Evolutionary conservation across 2,329 filamentous ascomycete species (phyloP).

Genomic region (Hypocreales sp.): DNA sequence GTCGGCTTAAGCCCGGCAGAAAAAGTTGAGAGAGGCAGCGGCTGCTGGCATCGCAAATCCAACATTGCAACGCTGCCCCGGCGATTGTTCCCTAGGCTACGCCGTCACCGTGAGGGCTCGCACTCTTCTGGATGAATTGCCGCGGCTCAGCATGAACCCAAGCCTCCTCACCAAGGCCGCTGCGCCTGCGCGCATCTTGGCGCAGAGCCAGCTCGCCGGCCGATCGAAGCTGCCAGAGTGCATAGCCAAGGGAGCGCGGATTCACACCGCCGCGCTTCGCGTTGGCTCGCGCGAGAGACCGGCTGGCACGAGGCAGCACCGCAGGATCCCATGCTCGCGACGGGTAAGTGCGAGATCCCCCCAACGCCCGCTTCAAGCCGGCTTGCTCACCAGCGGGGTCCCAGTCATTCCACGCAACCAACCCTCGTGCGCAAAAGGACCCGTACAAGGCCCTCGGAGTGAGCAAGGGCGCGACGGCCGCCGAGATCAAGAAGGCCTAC

Average conservation of each 20-base stretch:
- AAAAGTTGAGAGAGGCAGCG: constrained; percentile 7
- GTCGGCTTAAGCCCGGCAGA: constrained; percentile 13
- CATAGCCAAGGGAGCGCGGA: constrained; percentile 20
- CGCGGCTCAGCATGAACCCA: constrained; percentile 28
- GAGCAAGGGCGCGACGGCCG: constrained; percentile 59
- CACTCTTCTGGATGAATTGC: no score
- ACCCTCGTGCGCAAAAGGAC: constrained; percentile 44
- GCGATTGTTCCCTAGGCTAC: no score
- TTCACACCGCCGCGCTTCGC: constrained; percentile 16
- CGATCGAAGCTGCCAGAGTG: constrained; percentile 22
- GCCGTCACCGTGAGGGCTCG: no score
- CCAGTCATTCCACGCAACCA: constrained; percentile 48
- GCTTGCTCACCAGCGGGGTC: no score
- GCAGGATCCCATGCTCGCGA: constrained; percentile 7
- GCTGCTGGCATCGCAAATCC: no score
- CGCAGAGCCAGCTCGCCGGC: constrained; percentile 24
- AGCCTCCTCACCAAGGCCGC: constrained; percentile 29
- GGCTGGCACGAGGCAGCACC: constrained; percentile 5
- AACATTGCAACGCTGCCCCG: no score
- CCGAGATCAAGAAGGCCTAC: constrained; percentile 96
- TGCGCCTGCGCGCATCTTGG: constrained; percentile 28
- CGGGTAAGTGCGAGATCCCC: no score
- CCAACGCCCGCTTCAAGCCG: no score
- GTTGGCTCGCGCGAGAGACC: constrained; percentile 7
- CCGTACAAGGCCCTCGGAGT: constrained; percentile 84